Evolutionary conservation across 192 early-diverging fungal species (phyloP), one percentile per base, ranked within the genome.

Genomic region (Coemansia sp.): DNA sequence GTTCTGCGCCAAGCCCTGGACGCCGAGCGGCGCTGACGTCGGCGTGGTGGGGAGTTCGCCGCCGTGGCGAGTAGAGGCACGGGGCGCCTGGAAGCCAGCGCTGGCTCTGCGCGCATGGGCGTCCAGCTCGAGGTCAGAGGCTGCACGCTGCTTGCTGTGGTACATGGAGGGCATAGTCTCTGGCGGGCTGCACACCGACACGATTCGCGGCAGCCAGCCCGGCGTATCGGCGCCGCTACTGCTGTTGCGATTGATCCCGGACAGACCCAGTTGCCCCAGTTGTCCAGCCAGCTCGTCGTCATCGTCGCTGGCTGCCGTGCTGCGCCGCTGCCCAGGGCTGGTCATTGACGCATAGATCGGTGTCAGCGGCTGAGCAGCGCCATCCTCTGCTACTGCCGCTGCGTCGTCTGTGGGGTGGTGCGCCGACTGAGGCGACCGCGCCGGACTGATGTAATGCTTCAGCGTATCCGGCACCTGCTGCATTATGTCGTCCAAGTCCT

Each of bases 401-500:
- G 56, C 22, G 11, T 76, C 74, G 42, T 65, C 59, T 17, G 57
- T 38, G 15, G 63, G 53, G 62, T 64, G 62, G 51, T 76, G 67
- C 3, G 60, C 62, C 2, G 64, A 61, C 42, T n/a, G 45, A 24
- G 79, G 73, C 62, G 73, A 73, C 54, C 68, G 46, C 40, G 22
- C 20, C 15, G 79, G 79, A 60, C 73, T 74, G 53, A 76, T 72
- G 47, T 76, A 76, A 29, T 69, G 65, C 67, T 76, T 82, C 66
- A 54, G 62, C 11, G 70, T 63, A 17, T 82, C 79, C 2, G 79
- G 79, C 22, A 75, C 68, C 66, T 82, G 70, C 40, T 74, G 68
- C 73, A 81, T 64, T 2, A 81, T 60, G 49, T 83, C 80, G 70
- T 83, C 75, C 22, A 83, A 61, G 65, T 83, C 80, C 58, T 83